phyloP scores from a whole-genome alignment of 2,329 filamentous ascomycete species.

The Venturia pyrina region DNA sequence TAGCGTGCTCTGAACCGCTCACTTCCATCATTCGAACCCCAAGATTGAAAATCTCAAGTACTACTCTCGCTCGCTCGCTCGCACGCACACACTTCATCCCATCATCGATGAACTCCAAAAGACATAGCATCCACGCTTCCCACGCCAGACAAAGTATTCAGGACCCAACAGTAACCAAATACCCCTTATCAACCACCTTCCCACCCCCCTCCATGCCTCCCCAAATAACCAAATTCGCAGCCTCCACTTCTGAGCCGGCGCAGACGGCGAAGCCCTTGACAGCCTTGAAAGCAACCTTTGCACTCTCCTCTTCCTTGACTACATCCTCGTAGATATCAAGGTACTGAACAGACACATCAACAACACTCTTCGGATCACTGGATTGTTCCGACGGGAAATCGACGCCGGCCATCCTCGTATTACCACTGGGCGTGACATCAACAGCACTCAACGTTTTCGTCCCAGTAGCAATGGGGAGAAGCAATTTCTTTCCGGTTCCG shows the following conservation, averaged over 20 bases:
- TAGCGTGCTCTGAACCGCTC: not conserved
- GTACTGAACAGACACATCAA: constrained; percentile 29
- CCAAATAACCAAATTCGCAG: constrained; percentile 41
- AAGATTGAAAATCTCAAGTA: too few species aligned
- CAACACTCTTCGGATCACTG: constrained; percentile 16
- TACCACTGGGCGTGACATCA: not conserved
- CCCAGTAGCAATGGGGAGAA: not conserved
- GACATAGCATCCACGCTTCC: not conserved
- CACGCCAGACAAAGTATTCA: constrained; percentile 10
- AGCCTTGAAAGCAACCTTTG: constrained; percentile 26
- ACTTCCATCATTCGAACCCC: not conserved
- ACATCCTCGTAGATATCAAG: constrained; percentile 15
- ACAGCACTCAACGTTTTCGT: constrained; percentile 4
- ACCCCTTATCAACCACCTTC: constrained; percentile 30
- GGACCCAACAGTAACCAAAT: constrained; percentile 31
- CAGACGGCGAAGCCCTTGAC: constrained; percentile 23
- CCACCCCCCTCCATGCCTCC: constrained; percentile 39
- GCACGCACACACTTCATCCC: not conserved
- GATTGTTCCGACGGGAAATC: not conserved
- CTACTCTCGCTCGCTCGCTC: not conserved
- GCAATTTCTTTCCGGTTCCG: not conserved
- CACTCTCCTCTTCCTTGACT: constrained; percentile 22
- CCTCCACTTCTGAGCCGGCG: constrained; percentile 35
- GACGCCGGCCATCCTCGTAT: not conserved
- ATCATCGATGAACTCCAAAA: not conserved